Evolutionary conservation across 352 stramenopile genomes (phyloP), one percentile per base, ranked within the genome.

Genomic region (Phytopythium helicoides): DNA sequence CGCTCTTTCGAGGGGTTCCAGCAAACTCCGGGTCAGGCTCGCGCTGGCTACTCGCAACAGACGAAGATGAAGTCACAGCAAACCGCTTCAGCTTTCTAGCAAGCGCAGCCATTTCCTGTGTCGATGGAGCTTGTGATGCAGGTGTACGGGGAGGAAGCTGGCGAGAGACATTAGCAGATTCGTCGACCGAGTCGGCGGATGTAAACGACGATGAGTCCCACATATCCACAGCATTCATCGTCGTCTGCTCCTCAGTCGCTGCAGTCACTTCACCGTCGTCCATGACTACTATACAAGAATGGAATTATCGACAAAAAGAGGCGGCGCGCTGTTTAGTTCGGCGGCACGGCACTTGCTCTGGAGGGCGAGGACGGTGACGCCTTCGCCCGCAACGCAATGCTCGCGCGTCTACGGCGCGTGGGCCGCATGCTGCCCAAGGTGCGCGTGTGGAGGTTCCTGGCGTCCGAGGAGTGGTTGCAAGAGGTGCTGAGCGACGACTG

Each of bases 301-400:
- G n/a, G n/a, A n/a, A n/a, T n/a, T n/a, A n/a, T n/a, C n/a, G n/a
- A n/a, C n/a, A n/a, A n/a, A n/a, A n/a, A n/a, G n/a, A n/a, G n/a
- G n/a, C n/a, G n/a, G n/a, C n/a, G n/a, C 68, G 52, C 67, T 92
- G 10, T 90, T 92, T 44, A 64, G 85, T 54, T 87, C 79, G 79
- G 79, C 16, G 82, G 79, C 48, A 92, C 82, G 16, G 70, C 71
- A 6, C 54, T 82, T 2, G 34, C 70, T 18, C 61, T 51, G 31
- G 48, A 59, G 39, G 56, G 57, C 51, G 26, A 34, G 40, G 56
- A 59, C 18, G 50, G 67, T 47, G 51, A 51, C 15, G 64, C 65
- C 22, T 64, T 77, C 55, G 48, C 59, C 6, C 71, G 79, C 16
- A 56, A 54, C 26, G 71, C 66, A 33, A 71, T 68, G 25, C 68